Conservation (phyloP, 306 rosid genomes). For the Inga oerstediana region DNA sequence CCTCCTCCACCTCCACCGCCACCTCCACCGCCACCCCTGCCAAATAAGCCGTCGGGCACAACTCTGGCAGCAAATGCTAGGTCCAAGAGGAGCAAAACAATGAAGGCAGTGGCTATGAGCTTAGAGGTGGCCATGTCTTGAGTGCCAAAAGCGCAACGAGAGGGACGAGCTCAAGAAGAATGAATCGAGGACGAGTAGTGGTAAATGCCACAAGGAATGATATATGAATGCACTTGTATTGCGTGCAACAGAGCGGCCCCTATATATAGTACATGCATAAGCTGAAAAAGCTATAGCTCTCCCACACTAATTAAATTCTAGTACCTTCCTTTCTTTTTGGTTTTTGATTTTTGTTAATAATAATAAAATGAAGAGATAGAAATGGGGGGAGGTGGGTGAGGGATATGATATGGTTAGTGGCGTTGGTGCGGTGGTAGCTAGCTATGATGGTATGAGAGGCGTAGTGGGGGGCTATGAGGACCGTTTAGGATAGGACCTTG, state of each 20-base stretch:
- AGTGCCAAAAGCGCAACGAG: neutral
- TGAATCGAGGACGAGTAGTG: too few species aligned
- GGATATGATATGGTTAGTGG: neutral
- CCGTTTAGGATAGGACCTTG: neutral
- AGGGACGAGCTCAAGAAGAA: neutral
- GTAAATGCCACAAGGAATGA: too few species aligned
- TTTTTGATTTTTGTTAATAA: too few species aligned
- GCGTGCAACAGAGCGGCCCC: neutral
- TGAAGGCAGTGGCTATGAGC: slow-evolving; percentile 42
- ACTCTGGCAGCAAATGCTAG: slow-evolving; percentile 49
- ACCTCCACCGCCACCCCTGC: neutral
- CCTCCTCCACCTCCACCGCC: neutral
- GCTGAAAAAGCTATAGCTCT: neutral
- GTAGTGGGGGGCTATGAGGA: neutral
- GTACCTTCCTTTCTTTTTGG: neutral
- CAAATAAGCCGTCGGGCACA: neutral
- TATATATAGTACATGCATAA: neutral
- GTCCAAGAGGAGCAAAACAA: slow-evolving; percentile 54
- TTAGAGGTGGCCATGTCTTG: slow-evolving; percentile 22
- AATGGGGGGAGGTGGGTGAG: neutral
- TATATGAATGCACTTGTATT: neutral
- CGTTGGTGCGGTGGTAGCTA: neutral
- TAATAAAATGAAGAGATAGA: too few species aligned
- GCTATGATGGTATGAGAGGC: neutral
- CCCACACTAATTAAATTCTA: neutral